phyloP scores from a whole-genome alignment of 306 rosid species.

The Trichosanthes truncata region DNA sequence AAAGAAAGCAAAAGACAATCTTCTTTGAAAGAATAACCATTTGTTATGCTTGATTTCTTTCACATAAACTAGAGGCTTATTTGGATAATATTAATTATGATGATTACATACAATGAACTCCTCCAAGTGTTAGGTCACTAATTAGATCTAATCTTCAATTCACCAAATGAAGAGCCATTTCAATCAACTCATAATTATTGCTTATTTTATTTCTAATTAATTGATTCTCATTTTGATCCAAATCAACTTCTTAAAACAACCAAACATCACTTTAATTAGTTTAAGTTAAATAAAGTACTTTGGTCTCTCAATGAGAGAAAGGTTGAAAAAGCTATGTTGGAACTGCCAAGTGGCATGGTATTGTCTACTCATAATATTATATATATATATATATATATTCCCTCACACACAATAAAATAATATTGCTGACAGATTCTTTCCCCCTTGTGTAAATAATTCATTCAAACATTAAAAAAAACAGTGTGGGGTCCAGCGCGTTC shows the following conservation, averaged over 20 bases:
- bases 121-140: neutral
- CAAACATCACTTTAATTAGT: neutral
- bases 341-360: neutral
- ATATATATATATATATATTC: neutral
- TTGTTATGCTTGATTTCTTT: neutral
- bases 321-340: neutral
- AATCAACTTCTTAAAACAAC: neutral
- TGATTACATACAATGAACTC: neutral
- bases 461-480: neutral
- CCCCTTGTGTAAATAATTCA: neutral
- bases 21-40: neutral
- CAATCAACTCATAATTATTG: neutral
- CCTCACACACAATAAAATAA: neutral
- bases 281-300: neutral
- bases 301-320: neutral
- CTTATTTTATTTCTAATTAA: neutral
- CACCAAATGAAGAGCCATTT: neutral
- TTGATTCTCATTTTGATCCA: neutral
- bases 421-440: neutral
- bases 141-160: neutral
- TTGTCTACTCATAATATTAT: neutral
- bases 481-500: neutral
- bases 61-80: neutral
- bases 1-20: neutral
- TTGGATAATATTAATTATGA: neutral